Percentiles rank a stretch among this genome's conserved stretches.
These are phyloP conservation scores for Daldinia caldariorum DNA, from an alignment of 495 filamentous ascomycete genomes.

Conservation along the genomic window DNA sequence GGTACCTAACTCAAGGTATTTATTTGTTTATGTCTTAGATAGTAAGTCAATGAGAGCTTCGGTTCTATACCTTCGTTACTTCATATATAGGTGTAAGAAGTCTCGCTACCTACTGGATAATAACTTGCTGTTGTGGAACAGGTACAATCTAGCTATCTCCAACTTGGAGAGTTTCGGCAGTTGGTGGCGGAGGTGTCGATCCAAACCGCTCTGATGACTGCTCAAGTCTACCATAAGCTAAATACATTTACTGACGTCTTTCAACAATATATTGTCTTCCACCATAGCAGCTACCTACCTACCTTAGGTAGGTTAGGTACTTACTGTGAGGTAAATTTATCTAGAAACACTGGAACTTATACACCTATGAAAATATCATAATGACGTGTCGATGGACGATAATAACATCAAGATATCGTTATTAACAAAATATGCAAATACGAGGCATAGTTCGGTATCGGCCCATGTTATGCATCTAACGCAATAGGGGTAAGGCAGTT, in stretches of 20 bases:
- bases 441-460: rapidly evolving
- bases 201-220: neutral
- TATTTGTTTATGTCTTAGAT: too few species aligned
- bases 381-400: neutral
- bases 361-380: neutral
- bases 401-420: neutral
- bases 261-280: too few species aligned
- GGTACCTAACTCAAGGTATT: too few species aligned
- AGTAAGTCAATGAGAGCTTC: neutral
- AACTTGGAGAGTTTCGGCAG: conserved; percentile 31
- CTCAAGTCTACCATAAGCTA: too few species aligned
- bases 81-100: neutral
- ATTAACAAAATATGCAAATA: neutral
- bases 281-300: too few species aligned
- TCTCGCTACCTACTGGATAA: neutral
- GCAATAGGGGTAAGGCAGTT: neutral
- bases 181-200: conserved; percentile 10
- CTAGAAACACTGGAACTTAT: too few species aligned
- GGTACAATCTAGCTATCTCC: conserved; percentile 16
- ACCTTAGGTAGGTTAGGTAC: too few species aligned
- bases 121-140: neutral
- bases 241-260: too few species aligned
- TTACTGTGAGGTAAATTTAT: too few species aligned
- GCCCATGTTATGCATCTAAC: neutral
- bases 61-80: too few species aligned